Evolutionary conservation across 345 rosid species (phyloP), one percentile per base, ranked within the genome.

Genomic region (Melastoma malabathricum): DNA sequence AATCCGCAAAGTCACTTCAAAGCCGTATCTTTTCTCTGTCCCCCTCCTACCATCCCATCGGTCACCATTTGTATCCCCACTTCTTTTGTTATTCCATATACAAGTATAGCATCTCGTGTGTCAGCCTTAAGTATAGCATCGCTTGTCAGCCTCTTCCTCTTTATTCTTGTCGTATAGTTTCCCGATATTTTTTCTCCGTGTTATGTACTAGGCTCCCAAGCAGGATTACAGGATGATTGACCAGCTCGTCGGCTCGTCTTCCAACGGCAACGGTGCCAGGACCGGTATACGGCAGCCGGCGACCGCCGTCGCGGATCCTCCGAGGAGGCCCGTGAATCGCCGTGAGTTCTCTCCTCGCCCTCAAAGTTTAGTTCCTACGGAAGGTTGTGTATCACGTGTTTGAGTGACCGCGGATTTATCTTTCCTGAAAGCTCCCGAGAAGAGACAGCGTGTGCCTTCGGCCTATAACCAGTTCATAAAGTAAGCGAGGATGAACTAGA

Each of bases 381-480:
- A 6, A 10, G 12, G 12, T 34, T 34, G 12, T 34, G 12, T 34
- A 34, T 34, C 41, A 34, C 12, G 12, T 34, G 10, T 34, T 34
- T 12, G 41, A 34, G 17, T 12, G 8, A 39, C 43, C 43, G 10
- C 44, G 6, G 39, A n/a, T 15, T 44, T 29, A 16, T 45, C 17
- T 55, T 62, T 54, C 15, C 13, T 56, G 41, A 34, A 34, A 90
- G 98, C 93, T 75, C 82, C 89, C 54, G 96, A 82, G 87, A 90
- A 90, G 83, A 72, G 95, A 78, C 98, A 82, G 80, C 85, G 98
- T 64, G 87, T 86, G 23, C 96, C 96, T 66, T 90, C 98, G 61
- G 98, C 98, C 3, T 90, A 90, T 65, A 90, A 90, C 44, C 98
- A 90, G 76, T 90, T 90, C 75, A 90, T 90, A 68, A 90, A 86